phyloP scores from a whole-genome alignment of 192 early-diverging fungal genomes.

The Oehlia diaphana region DNA sequence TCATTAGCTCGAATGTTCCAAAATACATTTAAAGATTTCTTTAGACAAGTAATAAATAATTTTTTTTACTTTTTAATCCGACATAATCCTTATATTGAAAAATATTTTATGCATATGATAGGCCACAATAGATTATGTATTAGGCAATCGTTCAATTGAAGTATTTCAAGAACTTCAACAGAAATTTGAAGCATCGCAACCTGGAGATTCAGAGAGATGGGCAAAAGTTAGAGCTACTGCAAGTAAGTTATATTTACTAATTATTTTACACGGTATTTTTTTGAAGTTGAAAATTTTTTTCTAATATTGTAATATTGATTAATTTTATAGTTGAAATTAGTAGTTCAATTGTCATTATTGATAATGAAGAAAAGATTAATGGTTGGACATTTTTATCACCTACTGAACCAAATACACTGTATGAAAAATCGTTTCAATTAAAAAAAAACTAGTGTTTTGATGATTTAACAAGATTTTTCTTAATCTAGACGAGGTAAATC shows the following conservation, averaged over 20 bases:
- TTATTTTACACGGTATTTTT: not conserved
- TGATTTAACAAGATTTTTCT: not conserved
- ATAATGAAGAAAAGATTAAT: constrained; percentile 57
- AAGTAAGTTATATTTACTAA: constrained; percentile 29
- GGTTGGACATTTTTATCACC: constrained; percentile 68
- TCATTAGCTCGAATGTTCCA: constrained; percentile 74
- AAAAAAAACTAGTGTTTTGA: no score
- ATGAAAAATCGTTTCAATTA: constrained; percentile 10
- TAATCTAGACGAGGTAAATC: constrained; percentile 31
- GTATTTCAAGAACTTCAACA: constrained; percentile 40
- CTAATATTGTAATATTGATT: constrained; percentile 9
- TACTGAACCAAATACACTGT: constrained; percentile 48
- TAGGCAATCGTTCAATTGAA: constrained; percentile 39
- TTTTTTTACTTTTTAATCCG: not conserved
- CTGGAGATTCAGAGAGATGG: constrained; percentile 39
- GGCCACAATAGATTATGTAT: constrained; percentile 55
- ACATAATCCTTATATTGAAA: not conserved
- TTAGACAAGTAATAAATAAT: constrained; percentile 46
- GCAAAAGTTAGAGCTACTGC: constrained; percentile 44
- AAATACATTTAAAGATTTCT: constrained; percentile 74
- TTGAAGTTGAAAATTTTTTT: not conserved
- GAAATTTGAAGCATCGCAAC: constrained; percentile 39
- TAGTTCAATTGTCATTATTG: constrained; percentile 61
- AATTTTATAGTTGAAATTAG: constrained; percentile 47
- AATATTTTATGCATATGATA: constrained; percentile 6